Evolutionary conservation across 805 yeast species (phyloP), one percentile per base, ranked within the genome.

Genomic region (Schwanniomyces sp.): DNA sequence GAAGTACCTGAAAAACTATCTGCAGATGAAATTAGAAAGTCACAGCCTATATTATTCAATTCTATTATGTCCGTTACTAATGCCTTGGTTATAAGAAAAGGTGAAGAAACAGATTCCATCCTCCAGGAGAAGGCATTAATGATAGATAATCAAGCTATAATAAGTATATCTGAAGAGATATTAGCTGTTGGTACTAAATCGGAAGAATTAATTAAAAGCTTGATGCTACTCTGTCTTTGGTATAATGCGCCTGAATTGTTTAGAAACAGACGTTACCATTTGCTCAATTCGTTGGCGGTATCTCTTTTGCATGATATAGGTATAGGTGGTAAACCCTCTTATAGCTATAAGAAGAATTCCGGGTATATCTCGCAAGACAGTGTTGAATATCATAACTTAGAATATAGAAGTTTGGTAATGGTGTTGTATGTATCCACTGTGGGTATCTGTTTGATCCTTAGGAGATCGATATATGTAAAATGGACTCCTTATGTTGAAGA

Each of bases 211-310:
- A 68, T 90, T 34, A 84, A 85, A 61, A 69, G 84, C 16, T 67
- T 87, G 43, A 59, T 86, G 16, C 57, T 88, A 5, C 69, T 86
- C 44, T 78, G 86, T 24, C 64, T 85, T 26, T 91, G 96, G 96
- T 90, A 89, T 61, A 88, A 86, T 53, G 80, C 88, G 4, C 88
- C 96, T 0, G 96, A 89, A 63, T 71, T 88, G 55, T 87, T 88
- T 53, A 87, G 84, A 52, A 87, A 86, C 55, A 80, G 95, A 48
- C 79, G 95, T 41, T 84, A 85, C 53, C 94, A 88, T 60, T 70
- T 89, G 44, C 75, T 88, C 52, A 80, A 82, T 46, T 71, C 80
- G 11, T 69, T 88, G 18, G 82, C 91, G 44, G 80, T 85, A 11
- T 74, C 86, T 4, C 72, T 91, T 64, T 76, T 87, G 1, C 85